Percentiles rank a stretch among this genome's conserved stretches.
phyloP scores from a whole-genome alignment of 176 grass and related monocot species.

The Aegilops speltoides region DNA sequence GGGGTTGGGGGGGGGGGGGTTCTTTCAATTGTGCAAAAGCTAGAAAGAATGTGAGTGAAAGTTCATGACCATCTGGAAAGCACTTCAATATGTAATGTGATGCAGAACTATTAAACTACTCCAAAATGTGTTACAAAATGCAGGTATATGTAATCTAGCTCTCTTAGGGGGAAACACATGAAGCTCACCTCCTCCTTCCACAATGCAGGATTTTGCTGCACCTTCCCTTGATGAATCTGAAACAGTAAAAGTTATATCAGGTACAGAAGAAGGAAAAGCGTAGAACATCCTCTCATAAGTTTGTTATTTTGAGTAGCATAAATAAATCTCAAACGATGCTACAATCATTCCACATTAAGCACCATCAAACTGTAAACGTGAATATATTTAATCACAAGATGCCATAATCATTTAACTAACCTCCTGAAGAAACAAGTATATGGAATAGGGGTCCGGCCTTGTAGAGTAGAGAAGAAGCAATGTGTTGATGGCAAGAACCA shows the following conservation, averaged over 20 bases:
- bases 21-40: background rate
- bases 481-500: slow-evolving; percentile 62
- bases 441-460: slow-evolving; percentile 69
- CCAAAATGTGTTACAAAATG: background rate
- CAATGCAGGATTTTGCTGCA: slow-evolving; percentile 35
- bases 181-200: slow-evolving; percentile 60
- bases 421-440: slow-evolving; percentile 81
- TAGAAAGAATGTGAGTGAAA: background rate
- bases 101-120: background rate
- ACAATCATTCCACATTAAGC: background rate
- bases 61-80: background rate
- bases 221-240: slow-evolving; percentile 63
- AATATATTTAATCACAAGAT: background rate
- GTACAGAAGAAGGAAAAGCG: background rate
- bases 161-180: background rate
- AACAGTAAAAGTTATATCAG: slow-evolving; percentile 35
- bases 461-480: slow-evolving; percentile 81
- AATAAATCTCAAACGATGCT: slow-evolving; percentile 8
- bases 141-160: background rate
- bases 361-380: background rate
- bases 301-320: background rate
- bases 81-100: background rate
- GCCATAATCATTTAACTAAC: slow-evolving; percentile 46
- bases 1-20: background rate
- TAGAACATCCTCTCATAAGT: background rate